Evolutionary conservation across 2,329 filamentous ascomycete species (phyloP), one percentile per base, ranked within the genome.

Genomic region (Sphaerulina vaccinii): DNA sequence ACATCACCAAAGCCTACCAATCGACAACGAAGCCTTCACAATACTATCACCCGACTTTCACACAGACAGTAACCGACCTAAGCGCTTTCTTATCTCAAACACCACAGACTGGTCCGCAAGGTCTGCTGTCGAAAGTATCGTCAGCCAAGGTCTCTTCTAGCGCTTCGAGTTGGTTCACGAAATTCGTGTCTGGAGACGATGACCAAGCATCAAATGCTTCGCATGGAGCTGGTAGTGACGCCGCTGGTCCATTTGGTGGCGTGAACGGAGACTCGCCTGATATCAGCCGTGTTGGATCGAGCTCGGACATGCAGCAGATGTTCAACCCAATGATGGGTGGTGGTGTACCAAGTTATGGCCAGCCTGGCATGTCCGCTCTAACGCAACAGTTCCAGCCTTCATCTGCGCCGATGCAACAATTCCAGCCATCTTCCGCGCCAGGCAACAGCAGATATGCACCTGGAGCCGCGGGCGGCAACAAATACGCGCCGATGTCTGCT

Each of bases 141-240:
- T 95, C 97, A 81, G 91, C 95, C 70, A 96, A 95, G 71, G 90
- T 97, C 0, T 93, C 91, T 2, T 90, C 87, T 55, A 90, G 87
- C 27, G 83, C 97, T 67, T 91, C 90, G 81, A 90, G 85, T 58
- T 90, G 87, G 53, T 96, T 99, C 73, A 97, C 91, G 72, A 96
- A 90, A 65, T 99, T 99, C 66, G 90, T 99, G 55, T 85, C 88
- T 45, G 95, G 93, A 11, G 92, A 96, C 54, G 92, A 97, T 49
- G 82, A 82, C 46, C 87, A 90, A 45, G 77, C 78, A 27, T 56
- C 57, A 5, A 77, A 77, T 8, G 82, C 80, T 0, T 79, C 79
- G n/a, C n/a, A n/a, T 48, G 81, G 76, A 7, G 40, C 48, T 15
- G 40, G 48, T 15, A 44, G 40, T 36, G 48, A 44, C 16, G 19